Conservation (phyloP, 2,329 filamentous ascomycete genomes). For the Penicillium sp. region DNA sequence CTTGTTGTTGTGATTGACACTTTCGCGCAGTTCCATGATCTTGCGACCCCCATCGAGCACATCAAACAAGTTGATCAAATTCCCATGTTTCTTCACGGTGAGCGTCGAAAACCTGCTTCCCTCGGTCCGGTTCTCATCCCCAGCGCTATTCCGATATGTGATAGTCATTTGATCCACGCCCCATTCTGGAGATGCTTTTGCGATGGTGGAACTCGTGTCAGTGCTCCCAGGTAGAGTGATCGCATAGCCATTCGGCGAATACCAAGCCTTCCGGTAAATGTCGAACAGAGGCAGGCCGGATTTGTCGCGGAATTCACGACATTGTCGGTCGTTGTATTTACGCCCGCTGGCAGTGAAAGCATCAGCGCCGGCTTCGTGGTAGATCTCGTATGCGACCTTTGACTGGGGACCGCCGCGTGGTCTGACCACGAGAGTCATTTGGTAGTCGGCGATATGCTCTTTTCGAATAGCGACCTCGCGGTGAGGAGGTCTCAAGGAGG, state of each 20-base stretch:
- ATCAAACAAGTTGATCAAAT: conserved; percentile 15
- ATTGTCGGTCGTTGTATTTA: conserved; percentile 20
- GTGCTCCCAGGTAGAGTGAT: conserved; percentile 14
- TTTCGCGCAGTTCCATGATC: conserved; percentile 19
- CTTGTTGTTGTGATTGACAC: conserved; percentile 19
- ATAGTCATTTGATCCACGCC: conserved; percentile 9
- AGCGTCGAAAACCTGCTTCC: conserved; percentile 13
- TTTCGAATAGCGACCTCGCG: not conserved
- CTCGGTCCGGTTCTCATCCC: conserved; percentile 7
- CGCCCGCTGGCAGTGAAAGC: conserved; percentile 23
- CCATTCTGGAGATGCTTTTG: conserved; percentile 9
- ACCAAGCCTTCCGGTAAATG: conserved; percentile 11
- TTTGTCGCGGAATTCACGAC: conserved; percentile 23
- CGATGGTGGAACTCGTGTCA: conserved; percentile 3
- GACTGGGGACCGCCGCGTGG: conserved; percentile 14
- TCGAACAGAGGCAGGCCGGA: conserved; percentile 27
- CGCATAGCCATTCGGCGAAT: conserved; percentile 34
- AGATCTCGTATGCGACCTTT: conserved; percentile 16
- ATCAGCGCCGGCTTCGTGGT: conserved; percentile 13
- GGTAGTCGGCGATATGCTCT: not conserved
- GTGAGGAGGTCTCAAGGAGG: not conserved
- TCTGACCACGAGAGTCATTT: not conserved
- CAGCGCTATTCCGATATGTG: conserved; percentile 15
- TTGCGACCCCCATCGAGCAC: conserved; percentile 20
- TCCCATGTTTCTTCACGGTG: conserved; percentile 12